These are phyloP conservation scores for Smittium mucronatum DNA, from an alignment of 371 early-diverging fungal genomes.

Conservation along the genomic window DNA sequence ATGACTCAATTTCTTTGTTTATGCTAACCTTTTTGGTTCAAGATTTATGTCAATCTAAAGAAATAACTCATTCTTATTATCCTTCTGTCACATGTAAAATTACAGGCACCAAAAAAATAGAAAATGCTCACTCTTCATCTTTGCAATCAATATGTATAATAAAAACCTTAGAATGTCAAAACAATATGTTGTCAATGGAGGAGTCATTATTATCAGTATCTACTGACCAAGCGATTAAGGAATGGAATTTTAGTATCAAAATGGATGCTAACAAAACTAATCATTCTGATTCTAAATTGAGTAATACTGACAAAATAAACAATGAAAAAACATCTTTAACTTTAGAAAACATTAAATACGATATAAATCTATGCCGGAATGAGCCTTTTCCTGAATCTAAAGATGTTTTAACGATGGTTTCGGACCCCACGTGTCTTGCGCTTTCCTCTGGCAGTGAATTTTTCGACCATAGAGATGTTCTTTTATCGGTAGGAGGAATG, in stretches of 20 bases:
- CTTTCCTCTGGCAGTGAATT: background rate
- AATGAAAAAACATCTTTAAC: background rate
- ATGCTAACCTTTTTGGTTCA: background rate
- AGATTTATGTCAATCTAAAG: too few species aligned
- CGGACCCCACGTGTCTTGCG: background rate
- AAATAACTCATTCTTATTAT: too few species aligned
- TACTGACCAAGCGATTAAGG: background rate
- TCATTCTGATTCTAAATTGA: background rate
- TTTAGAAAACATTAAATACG: background rate
- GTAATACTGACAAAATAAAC: background rate
- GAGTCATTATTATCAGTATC: background rate
- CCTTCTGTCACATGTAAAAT: too few species aligned
- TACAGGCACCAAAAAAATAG: conserved; percentile 4
- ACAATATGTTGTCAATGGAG: background rate
- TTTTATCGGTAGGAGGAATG: background rate
- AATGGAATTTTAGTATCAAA: conserved; percentile 1
- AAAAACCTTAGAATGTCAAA: too few species aligned
- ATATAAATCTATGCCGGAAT: background rate
- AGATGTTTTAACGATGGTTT: background rate
- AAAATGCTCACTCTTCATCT: conserved; percentile 1
- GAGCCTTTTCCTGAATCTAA: background rate
- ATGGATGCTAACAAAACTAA: background rate
- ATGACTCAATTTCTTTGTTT: background rate
- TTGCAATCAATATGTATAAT: background rate
- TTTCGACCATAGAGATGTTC: background rate